phyloP scores from a whole-genome alignment of 2,329 filamentous ascomycete genomes.

The Aspergillaceae sp. region DNA sequence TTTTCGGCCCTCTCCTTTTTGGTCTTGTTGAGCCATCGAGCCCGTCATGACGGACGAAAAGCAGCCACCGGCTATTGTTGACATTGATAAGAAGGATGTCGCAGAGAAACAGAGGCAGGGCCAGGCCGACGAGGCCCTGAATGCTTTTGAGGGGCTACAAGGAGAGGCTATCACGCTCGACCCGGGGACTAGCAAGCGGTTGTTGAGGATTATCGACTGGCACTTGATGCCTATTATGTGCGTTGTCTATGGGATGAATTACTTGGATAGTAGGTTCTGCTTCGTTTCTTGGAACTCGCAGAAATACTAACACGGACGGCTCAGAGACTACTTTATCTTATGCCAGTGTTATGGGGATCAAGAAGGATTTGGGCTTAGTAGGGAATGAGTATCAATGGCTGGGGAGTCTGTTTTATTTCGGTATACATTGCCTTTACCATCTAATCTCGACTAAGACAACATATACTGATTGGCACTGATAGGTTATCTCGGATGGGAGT shows the following conservation, averaged over 20 bases:
- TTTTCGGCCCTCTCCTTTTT: neutral
- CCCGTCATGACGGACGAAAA: slow-evolving; percentile 22
- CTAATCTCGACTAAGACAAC: neutral
- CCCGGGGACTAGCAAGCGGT: slow-evolving; percentile 48
- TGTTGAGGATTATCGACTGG: slow-evolving; percentile 55
- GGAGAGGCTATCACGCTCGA: slow-evolving; percentile 48
- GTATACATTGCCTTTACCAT: slow-evolving; percentile 15
- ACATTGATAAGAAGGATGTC: slow-evolving; percentile 11
- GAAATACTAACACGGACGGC: neutral
- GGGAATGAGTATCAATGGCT: slow-evolving; percentile 46
- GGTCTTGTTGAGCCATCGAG: neutral
- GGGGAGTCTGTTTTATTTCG: slow-evolving; percentile 45
- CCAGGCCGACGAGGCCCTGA: slow-evolving; percentile 50
- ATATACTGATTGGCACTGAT: neutral
- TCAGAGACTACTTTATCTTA: slow-evolving; percentile 44
- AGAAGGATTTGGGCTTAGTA: slow-evolving; percentile 36
- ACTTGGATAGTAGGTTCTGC: slow-evolving; percentile 39
- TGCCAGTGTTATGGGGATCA: slow-evolving; percentile 47
- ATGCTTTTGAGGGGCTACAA: slow-evolving; percentile 43
- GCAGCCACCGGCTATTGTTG: slow-evolving; percentile 23
- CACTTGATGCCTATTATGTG: slow-evolving; percentile 54
- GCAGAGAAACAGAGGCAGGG: slow-evolving; percentile 43
- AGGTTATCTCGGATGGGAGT: slow-evolving; percentile 52
- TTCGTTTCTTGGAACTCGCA: neutral
- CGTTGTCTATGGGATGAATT: slow-evolving; percentile 51